Evolutionary conservation across 441 rosid genomes (phyloP).

Genomic region (Syzygium malaccense): DNA sequence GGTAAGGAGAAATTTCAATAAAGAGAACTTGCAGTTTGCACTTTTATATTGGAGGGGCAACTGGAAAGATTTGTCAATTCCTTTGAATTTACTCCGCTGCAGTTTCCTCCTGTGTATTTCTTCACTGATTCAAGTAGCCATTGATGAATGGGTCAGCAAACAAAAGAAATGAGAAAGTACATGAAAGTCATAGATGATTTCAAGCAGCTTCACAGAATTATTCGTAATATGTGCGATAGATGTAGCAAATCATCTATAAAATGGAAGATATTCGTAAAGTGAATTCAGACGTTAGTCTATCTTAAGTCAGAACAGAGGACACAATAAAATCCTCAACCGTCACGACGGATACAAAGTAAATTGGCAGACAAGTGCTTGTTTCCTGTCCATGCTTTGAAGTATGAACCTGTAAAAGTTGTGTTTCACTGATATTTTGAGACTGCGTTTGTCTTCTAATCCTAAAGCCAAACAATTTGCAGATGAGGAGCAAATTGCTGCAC

Average conservation of each 20-base stretch:
- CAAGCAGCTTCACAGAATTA: neutral
- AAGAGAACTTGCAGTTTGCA: constrained; percentile 43
- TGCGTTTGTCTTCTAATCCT: neutral
- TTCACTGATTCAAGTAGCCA: constrained; percentile 40
- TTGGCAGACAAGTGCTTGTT: neutral
- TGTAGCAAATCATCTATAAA: neutral
- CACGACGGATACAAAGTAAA: neutral
- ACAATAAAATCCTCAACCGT: neutral
- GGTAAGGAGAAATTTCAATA: constrained; percentile 46
- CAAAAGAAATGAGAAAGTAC: neutral
- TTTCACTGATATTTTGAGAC: neutral
- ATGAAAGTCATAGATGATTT: neutral
- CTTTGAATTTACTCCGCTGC: constrained; percentile 36
- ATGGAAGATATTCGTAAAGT: neutral
- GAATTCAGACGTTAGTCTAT: neutral
- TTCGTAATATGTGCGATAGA: neutral
- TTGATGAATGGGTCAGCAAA: neutral
- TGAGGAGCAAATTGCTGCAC: neutral
- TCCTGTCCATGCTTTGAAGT: neutral
- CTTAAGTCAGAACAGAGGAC: neutral
- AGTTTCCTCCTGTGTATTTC: constrained; percentile 57
- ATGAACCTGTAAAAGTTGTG: neutral
- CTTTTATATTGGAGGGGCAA: constrained; percentile 39
- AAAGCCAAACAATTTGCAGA: neutral
- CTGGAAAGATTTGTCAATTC: constrained; percentile 42